Evolutionary conservation across 2,329 filamentous ascomycete species (phyloP).

Genomic region (Arthrobotrys musiformis): DNA sequence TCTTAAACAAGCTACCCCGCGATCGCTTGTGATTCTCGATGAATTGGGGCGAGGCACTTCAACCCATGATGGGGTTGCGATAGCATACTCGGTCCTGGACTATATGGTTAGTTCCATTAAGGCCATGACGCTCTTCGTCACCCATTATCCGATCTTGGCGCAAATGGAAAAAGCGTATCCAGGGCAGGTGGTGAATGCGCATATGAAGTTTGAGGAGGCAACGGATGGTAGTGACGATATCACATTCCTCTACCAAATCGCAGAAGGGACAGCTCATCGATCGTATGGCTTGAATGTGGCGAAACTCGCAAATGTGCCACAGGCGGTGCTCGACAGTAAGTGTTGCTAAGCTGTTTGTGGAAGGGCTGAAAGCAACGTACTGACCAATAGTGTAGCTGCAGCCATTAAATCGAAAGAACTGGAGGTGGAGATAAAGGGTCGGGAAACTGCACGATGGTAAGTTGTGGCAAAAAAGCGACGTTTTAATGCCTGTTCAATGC

Average conservation of each 20-base stretch:
- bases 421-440: constrained; percentile 74
- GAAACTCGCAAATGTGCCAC: constrained; percentile 81
- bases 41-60: constrained; percentile 93
- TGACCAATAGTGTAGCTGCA: constrained; percentile 67
- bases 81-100: constrained; percentile 89
- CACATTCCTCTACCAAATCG: constrained; percentile 93
- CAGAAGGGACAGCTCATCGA: constrained; percentile 88
- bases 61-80: constrained; percentile 95
- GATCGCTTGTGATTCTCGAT: constrained; percentile 89
- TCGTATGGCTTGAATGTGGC: constrained; percentile 96
- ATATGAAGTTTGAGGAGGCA: constrained; percentile 84
- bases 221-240: constrained; percentile 71
- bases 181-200: constrained; percentile 81
- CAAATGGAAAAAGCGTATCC: constrained; percentile 75
- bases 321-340: constrained; percentile 73
- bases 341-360: constrained; percentile 18
- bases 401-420: constrained; percentile 80
- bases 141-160: constrained; percentile 90
- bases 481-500: constrained; percentile 23
- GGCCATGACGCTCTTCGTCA: constrained; percentile 93
- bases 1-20: constrained; percentile 84
- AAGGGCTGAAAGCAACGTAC: constrained; percentile 11
- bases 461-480: constrained; percentile 34
- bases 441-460: constrained; percentile 50
- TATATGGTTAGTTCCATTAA: constrained; percentile 79